Evolutionary conservation across 305 asterid species (phyloP).

Genomic region (Rubia balearica): DNA sequence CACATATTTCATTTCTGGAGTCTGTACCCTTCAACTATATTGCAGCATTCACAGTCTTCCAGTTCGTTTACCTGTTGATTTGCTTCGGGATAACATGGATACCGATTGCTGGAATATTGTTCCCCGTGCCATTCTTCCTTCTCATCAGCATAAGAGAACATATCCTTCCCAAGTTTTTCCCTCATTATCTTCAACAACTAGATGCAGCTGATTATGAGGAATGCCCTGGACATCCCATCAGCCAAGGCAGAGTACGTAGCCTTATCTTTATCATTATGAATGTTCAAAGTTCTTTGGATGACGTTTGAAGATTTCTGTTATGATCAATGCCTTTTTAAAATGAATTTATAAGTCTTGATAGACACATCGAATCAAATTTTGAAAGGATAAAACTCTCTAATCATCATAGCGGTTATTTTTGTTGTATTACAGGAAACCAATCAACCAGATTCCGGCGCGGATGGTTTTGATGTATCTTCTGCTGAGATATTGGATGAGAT

Average conservation of each 20-base stretch:
- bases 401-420: too few relatives aligned
- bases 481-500: slow-evolving; percentile 83
- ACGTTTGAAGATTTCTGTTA: neutral
- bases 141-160: slow-evolving; percentile 69
- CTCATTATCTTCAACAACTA: slow-evolving; percentile 55
- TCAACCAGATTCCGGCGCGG: slow-evolving; percentile 20
- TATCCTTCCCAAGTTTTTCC: slow-evolving; percentile 67
- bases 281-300: neutral
- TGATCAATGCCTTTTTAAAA: too few relatives aligned
- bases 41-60: slow-evolving; percentile 57
- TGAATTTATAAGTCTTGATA: too few relatives aligned
- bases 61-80: slow-evolving; percentile 50
- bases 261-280: neutral
- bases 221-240: slow-evolving; percentile 44
- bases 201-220: slow-evolving; percentile 95
- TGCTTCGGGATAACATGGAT: slow-evolving; percentile 97
- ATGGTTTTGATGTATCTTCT: slow-evolving; percentile 40
- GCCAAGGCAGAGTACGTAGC: slow-evolving; percentile 33
- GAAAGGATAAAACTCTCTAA: neutral
- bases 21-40: slow-evolving; percentile 82
- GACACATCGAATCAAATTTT: too few relatives aligned
- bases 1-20: slow-evolving; percentile 79
- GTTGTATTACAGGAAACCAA: slow-evolving; percentile 46
- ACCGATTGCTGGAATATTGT: slow-evolving; percentile 80
- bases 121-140: slow-evolving; percentile 79